Base-by-base conservation (phyloP, 345 rosid species). In the Mangifera indica region DNA sequence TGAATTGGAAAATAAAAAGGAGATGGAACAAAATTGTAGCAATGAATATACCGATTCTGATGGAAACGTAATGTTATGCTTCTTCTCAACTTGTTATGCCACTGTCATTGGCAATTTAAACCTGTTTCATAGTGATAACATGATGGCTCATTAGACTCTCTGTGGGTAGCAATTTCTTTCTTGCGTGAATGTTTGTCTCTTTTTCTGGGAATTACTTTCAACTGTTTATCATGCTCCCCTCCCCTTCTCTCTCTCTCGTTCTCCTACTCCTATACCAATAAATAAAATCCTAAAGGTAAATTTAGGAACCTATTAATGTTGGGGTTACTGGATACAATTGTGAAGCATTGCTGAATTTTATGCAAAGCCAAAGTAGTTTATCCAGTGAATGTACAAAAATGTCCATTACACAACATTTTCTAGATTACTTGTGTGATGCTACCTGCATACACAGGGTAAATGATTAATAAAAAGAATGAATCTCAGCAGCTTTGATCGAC, bases 11-110 rank as follows among this genome's bases (percentile, higher is more conserved):
- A 71, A 62, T 71, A 58, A 51, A 17, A 24, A 82, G 71, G 71
- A 72, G 72, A 56, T 62, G 57, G 53, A 44, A 52, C 83, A 75
- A 46, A 74, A 74, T 79, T 73, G 81, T 73, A 72, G 72, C 64
- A 72, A 51, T 80, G 84, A 79, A 63, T 66, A 62, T 12, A 57
- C 54, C 17, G 76, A 79, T 63, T 82, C 84, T 74, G 80, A 85
- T 78, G 90, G 83, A 73, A 82, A 81, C 82, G 98, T 94, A 89
- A 87, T 78, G 74, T 29, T 22, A 70, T 66, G 32, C 10, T 82
- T 64, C 21, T 46, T 69, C 55, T 52, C 58, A 37, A 54, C 25
- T 6, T 46, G 32, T 34, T 63, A 15, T 20, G 24, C 29, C 42
- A 5, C 42, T 37, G 42, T 37, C 42, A 37, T 37, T 37, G 42